Percentiles rank a stretch among this genome's conserved stretches.
Evolutionary conservation across 495 filamentous ascomycete species (phyloP).

Genomic region (Daldinia bambusicola): DNA sequence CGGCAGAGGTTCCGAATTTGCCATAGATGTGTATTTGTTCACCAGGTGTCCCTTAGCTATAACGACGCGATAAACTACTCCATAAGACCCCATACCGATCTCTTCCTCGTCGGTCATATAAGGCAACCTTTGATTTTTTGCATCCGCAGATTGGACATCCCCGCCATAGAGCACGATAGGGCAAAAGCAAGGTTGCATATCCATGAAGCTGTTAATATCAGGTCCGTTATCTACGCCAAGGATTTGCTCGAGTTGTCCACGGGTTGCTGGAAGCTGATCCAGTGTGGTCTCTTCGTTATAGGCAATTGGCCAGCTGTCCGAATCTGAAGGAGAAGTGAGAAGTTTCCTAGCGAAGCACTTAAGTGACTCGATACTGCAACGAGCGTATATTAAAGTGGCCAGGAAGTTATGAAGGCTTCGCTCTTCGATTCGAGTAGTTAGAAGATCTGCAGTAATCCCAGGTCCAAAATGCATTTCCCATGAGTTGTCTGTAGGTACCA

Average conservation of each 20-base stretch:
- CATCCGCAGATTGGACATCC: conserved; percentile 36
- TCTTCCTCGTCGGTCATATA: conserved; percentile 42
- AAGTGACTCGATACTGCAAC: not conserved
- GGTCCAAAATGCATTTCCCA: not conserved
- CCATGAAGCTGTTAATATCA: conserved; percentile 47
- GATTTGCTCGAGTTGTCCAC: conserved; percentile 36
- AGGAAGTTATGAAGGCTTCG: not conserved
- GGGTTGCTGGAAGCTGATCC: conserved; percentile 18
- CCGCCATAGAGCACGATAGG: conserved; percentile 46
- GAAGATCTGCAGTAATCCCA: not conserved
- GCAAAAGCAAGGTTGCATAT: conserved; percentile 50
- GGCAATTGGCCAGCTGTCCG: not conserved
- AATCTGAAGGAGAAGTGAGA: not conserved
- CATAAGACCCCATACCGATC: conserved; percentile 42
- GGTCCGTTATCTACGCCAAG: conserved; percentile 31
- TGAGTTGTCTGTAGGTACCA: conserved; percentile 14
- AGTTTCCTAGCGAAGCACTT: not conserved
- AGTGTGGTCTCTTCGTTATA: not conserved
- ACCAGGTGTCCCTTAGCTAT: conserved; percentile 51
- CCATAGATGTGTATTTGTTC: conserved; percentile 25
- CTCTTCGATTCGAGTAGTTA: not conserved
- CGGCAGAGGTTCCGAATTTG: conserved; percentile 31
- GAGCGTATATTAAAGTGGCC: not conserved
- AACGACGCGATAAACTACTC: conserved; percentile 48
- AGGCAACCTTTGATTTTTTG: conserved; percentile 46